Conservation (phyloP, 768 basidiomycete genomes). For the Xerocomus brunneocitrinus region DNA sequence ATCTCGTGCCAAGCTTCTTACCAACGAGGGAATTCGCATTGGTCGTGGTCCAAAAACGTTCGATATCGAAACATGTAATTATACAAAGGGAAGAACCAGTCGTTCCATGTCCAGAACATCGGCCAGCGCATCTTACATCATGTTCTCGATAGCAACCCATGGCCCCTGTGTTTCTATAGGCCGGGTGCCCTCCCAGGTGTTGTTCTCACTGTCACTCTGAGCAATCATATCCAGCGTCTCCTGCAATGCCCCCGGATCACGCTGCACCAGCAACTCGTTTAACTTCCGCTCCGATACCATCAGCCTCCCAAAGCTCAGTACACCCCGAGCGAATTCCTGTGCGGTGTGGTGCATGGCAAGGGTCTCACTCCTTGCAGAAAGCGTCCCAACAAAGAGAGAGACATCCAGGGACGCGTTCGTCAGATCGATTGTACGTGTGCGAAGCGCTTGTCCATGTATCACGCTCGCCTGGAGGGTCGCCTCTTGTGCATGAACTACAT, state of each 20-base stretch:
- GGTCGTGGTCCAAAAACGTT: too few species aligned
- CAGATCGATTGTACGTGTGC: slow-evolving; percentile 12
- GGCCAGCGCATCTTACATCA: slow-evolving; percentile 5
- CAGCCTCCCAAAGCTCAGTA: neutral
- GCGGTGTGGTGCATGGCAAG: slow-evolving; percentile 8
- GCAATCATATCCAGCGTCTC: slow-evolving; percentile 12
- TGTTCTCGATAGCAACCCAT: neutral
- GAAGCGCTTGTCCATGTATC: slow-evolving; percentile 4
- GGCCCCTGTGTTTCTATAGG: neutral
- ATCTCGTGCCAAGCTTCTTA: too few species aligned
- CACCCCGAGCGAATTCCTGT: slow-evolving; percentile 7
- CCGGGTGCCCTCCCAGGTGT: neutral
- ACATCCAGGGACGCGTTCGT: slow-evolving; percentile 15
- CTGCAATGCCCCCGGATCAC: slow-evolving; percentile 5
- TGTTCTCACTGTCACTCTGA: neutral
- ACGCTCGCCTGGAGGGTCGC: slow-evolving; percentile 8
- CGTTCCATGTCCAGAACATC: too few species aligned
- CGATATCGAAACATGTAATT: too few species aligned
- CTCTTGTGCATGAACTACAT: slow-evolving; percentile 2
- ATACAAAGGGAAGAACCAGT: too few species aligned
- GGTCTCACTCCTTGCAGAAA: slow-evolving; percentile 15
- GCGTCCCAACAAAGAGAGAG: slow-evolving; percentile 10
- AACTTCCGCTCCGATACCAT: slow-evolving; percentile 4
- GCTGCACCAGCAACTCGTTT: slow-evolving; percentile 3
- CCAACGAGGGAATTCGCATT: too few species aligned